Evolutionary conservation across 257 asterid species (phyloP).

Genomic region (Marsdenia floribunda): DNA sequence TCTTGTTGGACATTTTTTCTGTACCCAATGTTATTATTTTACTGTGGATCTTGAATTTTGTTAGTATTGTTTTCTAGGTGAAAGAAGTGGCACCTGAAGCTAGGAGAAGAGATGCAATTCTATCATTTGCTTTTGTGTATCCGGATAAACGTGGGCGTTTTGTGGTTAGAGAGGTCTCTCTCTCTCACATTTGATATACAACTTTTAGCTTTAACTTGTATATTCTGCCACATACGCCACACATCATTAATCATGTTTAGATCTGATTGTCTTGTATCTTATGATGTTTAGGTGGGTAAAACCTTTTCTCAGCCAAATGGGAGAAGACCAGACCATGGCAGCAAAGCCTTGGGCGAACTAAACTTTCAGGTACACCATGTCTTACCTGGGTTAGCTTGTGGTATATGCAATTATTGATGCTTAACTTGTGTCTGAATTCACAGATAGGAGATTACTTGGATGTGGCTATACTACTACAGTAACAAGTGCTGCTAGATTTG

Average conservation of each 20-base stretch:
- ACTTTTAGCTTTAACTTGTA: background rate
- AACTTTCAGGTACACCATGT: slow-evolving; percentile 60
- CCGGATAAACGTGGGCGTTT: slow-evolving; percentile 84
- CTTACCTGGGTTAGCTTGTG: background rate
- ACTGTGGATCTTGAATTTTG: background rate
- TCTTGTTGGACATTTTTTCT: background rate
- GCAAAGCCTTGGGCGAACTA: slow-evolving; percentile 73
- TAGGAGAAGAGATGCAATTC: slow-evolving; percentile 78
- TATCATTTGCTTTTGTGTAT: slow-evolving; percentile 85
- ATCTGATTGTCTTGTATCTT: slow-evolving; percentile 17
- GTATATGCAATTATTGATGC: background rate
- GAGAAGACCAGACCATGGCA: slow-evolving; percentile 79
- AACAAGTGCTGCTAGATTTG: background rate
- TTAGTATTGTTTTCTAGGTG: slow-evolving; percentile 39
- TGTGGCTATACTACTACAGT: slow-evolving; percentile 66
- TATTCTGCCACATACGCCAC: background rate
- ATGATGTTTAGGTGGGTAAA: slow-evolving; percentile 58
- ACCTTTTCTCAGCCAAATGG: slow-evolving; percentile 65
- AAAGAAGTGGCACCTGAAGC: slow-evolving; percentile 98
- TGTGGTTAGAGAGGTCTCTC: slow-evolving; percentile 70
- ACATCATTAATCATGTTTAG: background rate
- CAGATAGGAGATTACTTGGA: slow-evolving; percentile 97
- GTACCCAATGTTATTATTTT: background rate
- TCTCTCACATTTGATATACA: background rate
- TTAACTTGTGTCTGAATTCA: slow-evolving; percentile 21